phyloP scores from a whole-genome alignment of 1,284 basidiomycete species.

The Malassezia dermatis region DNA sequence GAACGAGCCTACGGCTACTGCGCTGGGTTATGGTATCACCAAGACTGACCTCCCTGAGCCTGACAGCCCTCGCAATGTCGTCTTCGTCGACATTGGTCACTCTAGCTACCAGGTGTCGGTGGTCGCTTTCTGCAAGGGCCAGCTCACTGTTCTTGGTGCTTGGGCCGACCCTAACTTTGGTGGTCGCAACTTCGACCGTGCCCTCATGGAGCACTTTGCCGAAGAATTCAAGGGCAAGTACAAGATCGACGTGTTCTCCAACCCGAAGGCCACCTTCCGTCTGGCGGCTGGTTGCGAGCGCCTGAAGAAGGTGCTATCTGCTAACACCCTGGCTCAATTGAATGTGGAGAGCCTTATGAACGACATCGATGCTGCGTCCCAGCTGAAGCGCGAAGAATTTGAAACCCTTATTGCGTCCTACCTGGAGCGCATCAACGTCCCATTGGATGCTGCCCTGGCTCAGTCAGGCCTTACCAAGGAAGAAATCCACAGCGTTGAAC shows the following conservation, averaged over 20 bases:
- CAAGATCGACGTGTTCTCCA: constrained; percentile 47
- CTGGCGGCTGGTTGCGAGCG: constrained; percentile 45
- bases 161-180: constrained; percentile 46
- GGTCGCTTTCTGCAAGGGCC: constrained; percentile 46
- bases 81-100: constrained; percentile 47
- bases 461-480: constrained; percentile 44
- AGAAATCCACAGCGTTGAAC: constrained; percentile 42
- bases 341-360: constrained; percentile 48
- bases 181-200: constrained; percentile 46
- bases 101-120: constrained; percentile 47
- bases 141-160: constrained; percentile 45
- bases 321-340: constrained; percentile 44
- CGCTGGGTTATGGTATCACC: constrained; percentile 46
- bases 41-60: constrained; percentile 47
- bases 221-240: constrained; percentile 47
- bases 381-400: constrained; percentile 47
- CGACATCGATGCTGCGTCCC: constrained; percentile 44
- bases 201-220: constrained; percentile 46
- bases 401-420: constrained; percentile 41
- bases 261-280: constrained; percentile 46
- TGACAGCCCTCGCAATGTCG: constrained; percentile 43
- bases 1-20: constrained; percentile 47
- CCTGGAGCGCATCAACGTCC: constrained; percentile 32
- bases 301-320: constrained; percentile 47
- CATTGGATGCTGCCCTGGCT: constrained; percentile 37